Base-by-base conservation (phyloP, 768 basidiomycete species). In the Pilatotrama ljubarskyi region DNA sequence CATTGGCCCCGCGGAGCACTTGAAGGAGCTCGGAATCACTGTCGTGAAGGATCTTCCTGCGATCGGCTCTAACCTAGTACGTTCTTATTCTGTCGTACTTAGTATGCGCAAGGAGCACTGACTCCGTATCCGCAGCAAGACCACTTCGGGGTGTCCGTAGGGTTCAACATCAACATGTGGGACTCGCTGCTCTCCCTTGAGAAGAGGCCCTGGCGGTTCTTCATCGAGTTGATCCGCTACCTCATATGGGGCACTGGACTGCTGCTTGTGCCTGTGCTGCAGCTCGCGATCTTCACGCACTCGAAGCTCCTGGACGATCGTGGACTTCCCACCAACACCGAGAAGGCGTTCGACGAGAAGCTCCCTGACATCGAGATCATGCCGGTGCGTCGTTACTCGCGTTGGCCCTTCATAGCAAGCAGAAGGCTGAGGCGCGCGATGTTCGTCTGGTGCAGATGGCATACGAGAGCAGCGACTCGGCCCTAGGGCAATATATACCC, bases 361-460 rank as follows among this genome's bases (percentile, higher is more conserved):
- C 60, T 68, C 8, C 76, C 78, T 1, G 78, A 80, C 61, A 68
- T 79, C 51, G 78, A 78, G 58, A 71, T 79, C 42, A 75, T 75
- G 70, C 64, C 66, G 6, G 57, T 74, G 67, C n/a, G 64, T 67
- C 15, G 29, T 32, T 5, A 32, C 10, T 13, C 22, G 18, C 20
- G 13, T 25, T 14, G 20, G 22, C 41, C 24, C 25, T 43, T 2
- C 40, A 9, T 36, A 35, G 13, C 0, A 29, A 20, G 10, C 26
- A 17, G 18, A n/a, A 18, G 17, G 10, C n/a, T 11, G 20, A 29
- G 15, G 11, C 2, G 22, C n/a, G 29, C 11, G 10, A 32, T 10
- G 29, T 32, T 10, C 29, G 29, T 10, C 29, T 32, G 29, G 1
- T 38, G n/a, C 37, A 66, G 66, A 59, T 66, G 60, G 63, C 67